phyloP scores from a whole-genome alignment of 2,329 filamentous ascomycete species.

The Furcasterigmium sp. region DNA sequence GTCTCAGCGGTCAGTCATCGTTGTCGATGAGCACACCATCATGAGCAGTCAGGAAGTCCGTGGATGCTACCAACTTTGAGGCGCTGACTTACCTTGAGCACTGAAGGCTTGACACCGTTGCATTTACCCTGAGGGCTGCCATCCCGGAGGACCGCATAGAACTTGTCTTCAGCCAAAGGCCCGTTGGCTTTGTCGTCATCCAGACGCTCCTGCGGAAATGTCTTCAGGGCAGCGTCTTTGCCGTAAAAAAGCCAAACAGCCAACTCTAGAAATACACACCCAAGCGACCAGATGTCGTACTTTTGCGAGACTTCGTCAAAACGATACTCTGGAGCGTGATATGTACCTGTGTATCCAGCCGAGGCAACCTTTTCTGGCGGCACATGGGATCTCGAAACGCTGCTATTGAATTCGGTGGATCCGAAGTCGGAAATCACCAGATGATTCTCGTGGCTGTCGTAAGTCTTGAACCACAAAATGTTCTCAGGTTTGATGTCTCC shows the following conservation, averaged over 20 bases:
- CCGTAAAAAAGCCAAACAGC: not conserved
- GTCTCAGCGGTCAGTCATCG: not conserved
- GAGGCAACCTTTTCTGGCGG: not conserved
- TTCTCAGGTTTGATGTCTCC: constrained; percentile 9
- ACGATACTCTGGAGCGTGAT: not conserved
- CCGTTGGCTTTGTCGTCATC: not conserved
- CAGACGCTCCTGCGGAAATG: not conserved
- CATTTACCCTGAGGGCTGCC: no score
- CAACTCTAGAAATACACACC: not conserved
- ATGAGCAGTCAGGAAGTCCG: not conserved
- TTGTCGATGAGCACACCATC: not conserved
- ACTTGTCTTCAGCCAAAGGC: not conserved
- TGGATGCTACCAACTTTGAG: no score
- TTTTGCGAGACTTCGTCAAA: not conserved
- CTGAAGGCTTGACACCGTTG: not conserved
- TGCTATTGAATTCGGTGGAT: not conserved
- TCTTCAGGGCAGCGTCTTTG: not conserved
- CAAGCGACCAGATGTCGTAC: not conserved
- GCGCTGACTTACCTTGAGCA: not conserved
- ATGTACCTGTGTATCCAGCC: not conserved
- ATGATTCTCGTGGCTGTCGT: not conserved
- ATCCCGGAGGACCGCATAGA: not conserved
- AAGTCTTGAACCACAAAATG: constrained; percentile 3
- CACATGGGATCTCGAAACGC: not conserved
- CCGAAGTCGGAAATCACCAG: constrained; percentile 5